Base-by-base conservation (phyloP, 176 grass and related monocot genomes). In the Oryza nivara region DNA sequence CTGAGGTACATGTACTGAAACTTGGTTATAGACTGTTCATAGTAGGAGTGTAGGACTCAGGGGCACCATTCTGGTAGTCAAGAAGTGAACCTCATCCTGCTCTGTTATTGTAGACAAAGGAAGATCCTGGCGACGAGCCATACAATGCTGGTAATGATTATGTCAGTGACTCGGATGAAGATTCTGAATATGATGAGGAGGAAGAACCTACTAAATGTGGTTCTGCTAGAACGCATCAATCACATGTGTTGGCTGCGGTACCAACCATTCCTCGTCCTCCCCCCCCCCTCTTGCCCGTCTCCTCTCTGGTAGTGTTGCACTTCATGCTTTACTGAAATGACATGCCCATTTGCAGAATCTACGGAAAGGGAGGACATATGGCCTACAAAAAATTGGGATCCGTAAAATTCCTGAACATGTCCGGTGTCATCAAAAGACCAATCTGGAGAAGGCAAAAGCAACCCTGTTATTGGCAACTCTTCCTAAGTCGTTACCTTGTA, bases 361-460 rank as follows among this genome's bases (percentile, higher is more conserved):
- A 26, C 40, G 77, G 65, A 93, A 92, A 79, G 96, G 96, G 54
- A 95, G 93, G 67, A 89, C 78, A 81, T 95, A 92, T 84, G 92
- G 96, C 52, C 80, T 98, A 20, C 85, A 91, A 83, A 95, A 92
- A 76, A 92, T 98, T 85, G 93, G 92, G 68, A 91, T 90, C 86
- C 85, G 67, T 9, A 93, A 87, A 92, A 92, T 90, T 47, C 96
- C 91, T 71, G 93, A 93, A 85, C 83, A 93, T 85, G 83, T 88
- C 71, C 90, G 87, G 45, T 77, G 89, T 63, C 80, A 75, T 89
- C 94, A 93, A 69, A 88, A 95, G 82, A 92, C 91, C 38, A 85
- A 92, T 84, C 71, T 98, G 85, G 96, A 92, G 86, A 98, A 95
- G 83, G 96, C 96, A 13, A 95, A 94, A 85, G 92, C 91, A 73